Evolutionary conservation across 164 flowering plant genomes (phyloP).

Genomic region (Hamamelis virginiana): DNA sequence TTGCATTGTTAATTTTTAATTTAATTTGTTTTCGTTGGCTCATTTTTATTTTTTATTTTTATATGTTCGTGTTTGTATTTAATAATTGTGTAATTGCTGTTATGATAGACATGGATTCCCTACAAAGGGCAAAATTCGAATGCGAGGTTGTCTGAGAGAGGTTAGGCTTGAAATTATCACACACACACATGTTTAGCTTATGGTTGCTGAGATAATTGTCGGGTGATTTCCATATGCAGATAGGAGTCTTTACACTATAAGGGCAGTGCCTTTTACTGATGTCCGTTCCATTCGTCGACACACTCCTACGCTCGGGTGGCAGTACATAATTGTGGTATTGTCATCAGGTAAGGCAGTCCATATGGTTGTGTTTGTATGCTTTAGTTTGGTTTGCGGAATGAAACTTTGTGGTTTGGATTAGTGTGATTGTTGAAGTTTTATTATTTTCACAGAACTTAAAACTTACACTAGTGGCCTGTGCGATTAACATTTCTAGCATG

Average conservation of each 20-base stretch:
- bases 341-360: constrained; percentile 61
- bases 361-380: neutral
- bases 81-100: too few species aligned
- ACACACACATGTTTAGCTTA: too few species aligned
- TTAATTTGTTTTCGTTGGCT: neutral
- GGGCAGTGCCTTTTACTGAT: constrained; percentile 77
- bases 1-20: constrained; percentile 56
- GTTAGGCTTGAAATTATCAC: too few species aligned
- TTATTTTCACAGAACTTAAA: neutral
- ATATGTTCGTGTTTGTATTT: too few species aligned
- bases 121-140: constrained; percentile 71
- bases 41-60: constrained; percentile 3
- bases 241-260: constrained; percentile 83
- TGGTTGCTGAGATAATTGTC: constrained; percentile 3
- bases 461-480: neutral
- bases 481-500: neutral
- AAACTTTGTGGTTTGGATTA: neutral
- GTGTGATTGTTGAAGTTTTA: neutral
- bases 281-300: constrained; percentile 87
- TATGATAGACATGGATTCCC: constrained; percentile 86
- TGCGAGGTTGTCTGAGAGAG: constrained; percentile 77
- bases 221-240: constrained; percentile 44
- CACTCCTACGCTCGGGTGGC: constrained; percentile 95
- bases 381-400: too few species aligned
- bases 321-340: constrained; percentile 81